Base-by-base conservation (phyloP, 257 asterid genomes). In the Nicotiana benthamiana region DNA sequence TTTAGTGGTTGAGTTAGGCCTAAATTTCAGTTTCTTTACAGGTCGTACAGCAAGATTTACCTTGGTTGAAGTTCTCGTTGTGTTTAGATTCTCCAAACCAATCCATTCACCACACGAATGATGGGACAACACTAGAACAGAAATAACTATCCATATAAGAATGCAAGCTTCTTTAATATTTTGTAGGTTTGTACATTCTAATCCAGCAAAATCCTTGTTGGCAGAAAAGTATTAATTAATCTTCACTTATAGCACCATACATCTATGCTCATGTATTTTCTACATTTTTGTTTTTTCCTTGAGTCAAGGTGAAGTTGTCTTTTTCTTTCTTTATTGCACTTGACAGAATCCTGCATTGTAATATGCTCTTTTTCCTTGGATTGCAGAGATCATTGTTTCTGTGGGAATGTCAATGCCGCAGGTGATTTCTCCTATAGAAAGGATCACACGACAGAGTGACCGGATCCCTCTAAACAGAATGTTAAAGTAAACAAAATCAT, bases 371-470 rank as follows among this genome's bases (percentile, higher is more conserved):
- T 32, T 74, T 36, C 57, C 3, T 74, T 83, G 56, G 83, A 40
- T 87, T 90, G 52, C 94, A 94, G 98, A 94, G 89, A 92, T 94
- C 86, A 92, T 92, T 43, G 96, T 94, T 51, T 92, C 98, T 1
- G 98, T 94, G 65, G 98, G 98, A 64, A 94, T 90, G 94, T 91
- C 98, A 34, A 91, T 94, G 93, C 98, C 98, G 30, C 98, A 86
- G 86, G 87, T 87, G 87, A 90, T 94, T 79, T 87, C 98, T 80
- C 88, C 94, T 9, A 46, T 89, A 3, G 92, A 88, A 53, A 80
- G 83, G 61, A 79, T 78, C 40, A 67, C 90, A 10, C 86, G 53
- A 53, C 90, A 67, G 81, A 86, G 70, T 7, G 85, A 86, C 53
- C 80, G 85, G 75, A 82, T 89, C 54, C 93, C 95, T 51, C 85